phyloP scores from a whole-genome alignment of 1,284 basidiomycete species.

The Tilletia caries region DNA sequence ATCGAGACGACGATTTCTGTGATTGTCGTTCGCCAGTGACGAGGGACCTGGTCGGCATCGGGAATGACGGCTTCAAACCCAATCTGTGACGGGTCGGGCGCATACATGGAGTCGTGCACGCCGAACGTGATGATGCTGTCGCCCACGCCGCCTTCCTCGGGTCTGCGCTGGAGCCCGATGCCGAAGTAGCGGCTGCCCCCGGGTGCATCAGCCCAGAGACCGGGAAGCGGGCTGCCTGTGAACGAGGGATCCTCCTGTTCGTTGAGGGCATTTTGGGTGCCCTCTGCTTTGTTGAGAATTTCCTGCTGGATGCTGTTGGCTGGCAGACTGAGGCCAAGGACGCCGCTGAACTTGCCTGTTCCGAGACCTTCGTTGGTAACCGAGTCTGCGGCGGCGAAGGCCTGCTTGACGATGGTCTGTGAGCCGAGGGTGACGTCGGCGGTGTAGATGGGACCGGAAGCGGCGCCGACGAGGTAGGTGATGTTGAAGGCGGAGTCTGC shows the following conservation, averaged over 20 bases:
- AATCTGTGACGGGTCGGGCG: constrained; percentile 27
- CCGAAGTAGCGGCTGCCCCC: constrained; percentile 34
- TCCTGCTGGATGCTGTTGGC: constrained; percentile 38
- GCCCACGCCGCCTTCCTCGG: constrained; percentile 41
- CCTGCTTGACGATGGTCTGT: constrained; percentile 22
- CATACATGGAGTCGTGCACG: constrained; percentile 35
- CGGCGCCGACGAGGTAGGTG: constrained; percentile 38
- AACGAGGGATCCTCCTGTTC: constrained; percentile 21
- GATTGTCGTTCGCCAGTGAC: constrained; percentile 36
- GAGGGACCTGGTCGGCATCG: constrained; percentile 33
- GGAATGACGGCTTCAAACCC: constrained; percentile 27
- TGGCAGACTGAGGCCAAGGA: constrained; percentile 43
- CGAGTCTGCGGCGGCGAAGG: constrained; percentile 31
- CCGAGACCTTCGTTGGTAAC: constrained; percentile 36
- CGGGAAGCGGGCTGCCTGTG: constrained; percentile 37
- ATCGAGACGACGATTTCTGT: constrained; percentile 31
- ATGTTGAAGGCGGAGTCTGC: constrained; percentile 33
- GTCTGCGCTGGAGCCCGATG: constrained; percentile 40
- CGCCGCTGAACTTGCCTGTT: constrained; percentile 37
- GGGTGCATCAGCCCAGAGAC: constrained; percentile 33
- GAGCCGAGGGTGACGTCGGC: constrained; percentile 33
- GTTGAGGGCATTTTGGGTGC: constrained; percentile 27
- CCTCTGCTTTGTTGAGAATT: constrained; percentile 27
- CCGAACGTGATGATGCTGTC: constrained; percentile 40
- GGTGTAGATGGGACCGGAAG: constrained; percentile 32